These are phyloP conservation scores for Capsicum chinense DNA, from an alignment of 257 asterid species.

Conservation along the genomic window DNA sequence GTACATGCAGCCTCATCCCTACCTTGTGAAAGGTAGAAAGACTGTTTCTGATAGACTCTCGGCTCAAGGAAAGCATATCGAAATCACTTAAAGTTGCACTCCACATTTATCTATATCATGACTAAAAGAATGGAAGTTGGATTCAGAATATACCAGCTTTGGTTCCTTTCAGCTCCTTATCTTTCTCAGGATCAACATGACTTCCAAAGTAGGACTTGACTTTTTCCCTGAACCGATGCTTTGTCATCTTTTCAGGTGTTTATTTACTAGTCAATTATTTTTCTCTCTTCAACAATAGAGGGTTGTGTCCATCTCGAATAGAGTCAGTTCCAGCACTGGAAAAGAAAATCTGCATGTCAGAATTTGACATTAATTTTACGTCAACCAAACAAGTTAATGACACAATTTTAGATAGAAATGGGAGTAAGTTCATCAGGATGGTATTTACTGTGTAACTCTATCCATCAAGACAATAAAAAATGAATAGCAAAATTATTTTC, in stretches of 20 bases:
- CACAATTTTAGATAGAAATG: too few species aligned
- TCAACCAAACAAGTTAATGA: not conserved
- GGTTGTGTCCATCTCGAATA: conserved; percentile 34
- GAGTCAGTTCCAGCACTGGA: not conserved
- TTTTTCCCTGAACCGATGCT: conserved; percentile 54
- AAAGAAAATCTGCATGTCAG: not conserved
- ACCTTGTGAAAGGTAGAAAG: too few species aligned
- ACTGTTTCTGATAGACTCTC: too few species aligned
- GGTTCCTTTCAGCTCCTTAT: conserved; percentile 60
- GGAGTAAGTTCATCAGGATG: too few species aligned
- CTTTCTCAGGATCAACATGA: conserved; percentile 57
- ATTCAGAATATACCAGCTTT: conserved; percentile 57
- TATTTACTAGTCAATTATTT: conserved; percentile 36
- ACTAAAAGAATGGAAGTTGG: not conserved
- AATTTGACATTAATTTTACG: not conserved
- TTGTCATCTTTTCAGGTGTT: conserved; percentile 54
- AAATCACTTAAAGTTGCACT: not conserved
- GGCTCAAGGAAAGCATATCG: too few species aligned
- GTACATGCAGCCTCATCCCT: too few species aligned
- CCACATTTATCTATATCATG: not conserved
- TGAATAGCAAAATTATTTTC: too few species aligned
- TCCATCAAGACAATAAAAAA: too few species aligned
- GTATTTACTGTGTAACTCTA: too few species aligned
- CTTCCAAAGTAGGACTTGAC: conserved; percentile 58
- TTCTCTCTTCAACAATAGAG: conserved; percentile 27